Evolutionary conservation across 2,329 filamentous ascomycete species (phyloP), one percentile per base, ranked within the genome.

Genomic region (Torrubiella hemipterigena): DNA sequence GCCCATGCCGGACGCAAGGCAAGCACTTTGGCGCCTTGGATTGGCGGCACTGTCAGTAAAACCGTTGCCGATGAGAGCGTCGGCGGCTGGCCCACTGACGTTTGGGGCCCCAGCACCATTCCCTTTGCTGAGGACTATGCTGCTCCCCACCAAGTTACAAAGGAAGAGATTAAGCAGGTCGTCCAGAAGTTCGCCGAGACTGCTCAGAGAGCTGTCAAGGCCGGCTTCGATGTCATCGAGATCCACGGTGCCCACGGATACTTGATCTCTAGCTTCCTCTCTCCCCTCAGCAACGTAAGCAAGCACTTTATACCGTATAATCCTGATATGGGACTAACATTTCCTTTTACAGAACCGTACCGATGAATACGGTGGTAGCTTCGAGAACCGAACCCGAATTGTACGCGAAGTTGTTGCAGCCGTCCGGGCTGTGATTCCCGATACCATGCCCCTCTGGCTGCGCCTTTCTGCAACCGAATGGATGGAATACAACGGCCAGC

Each of bases 161-260:
- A 69, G 3, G 59, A 66, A 2, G 77, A 89, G 31, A 87, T 93
- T 39, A 60, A 73, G 42, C 54, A 60, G 4, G 56, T 84, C 27
- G 77, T 85, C 45, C 50, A 56, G 24, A 67, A 66, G 8, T 91
- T 73, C 56, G 71, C 63, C 5, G 67, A 66, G 2, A 63, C 72
- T 1, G 65, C 71, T 0, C 60, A 63, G 41, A 59, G 77, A 22
- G 69, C 83, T 1, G 54, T 87, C 5, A 60, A 71, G 38, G 78
- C 75, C 2, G 85, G 84, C 0, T 71, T 83, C 29, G 84, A 93
- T 48, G 69, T 77, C 7, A 75, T 93, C 36, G 84, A 93, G 52
- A 62, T 73, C 14, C 69, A 76, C 40, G 65, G 49, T 10, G 74
- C 74, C 2, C 77, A 81, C 42, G 76, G 77, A 4, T 84, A 83